phyloP scores from a whole-genome alignment of 345 rosid genomes.

The Rubroshorea leprosula region DNA sequence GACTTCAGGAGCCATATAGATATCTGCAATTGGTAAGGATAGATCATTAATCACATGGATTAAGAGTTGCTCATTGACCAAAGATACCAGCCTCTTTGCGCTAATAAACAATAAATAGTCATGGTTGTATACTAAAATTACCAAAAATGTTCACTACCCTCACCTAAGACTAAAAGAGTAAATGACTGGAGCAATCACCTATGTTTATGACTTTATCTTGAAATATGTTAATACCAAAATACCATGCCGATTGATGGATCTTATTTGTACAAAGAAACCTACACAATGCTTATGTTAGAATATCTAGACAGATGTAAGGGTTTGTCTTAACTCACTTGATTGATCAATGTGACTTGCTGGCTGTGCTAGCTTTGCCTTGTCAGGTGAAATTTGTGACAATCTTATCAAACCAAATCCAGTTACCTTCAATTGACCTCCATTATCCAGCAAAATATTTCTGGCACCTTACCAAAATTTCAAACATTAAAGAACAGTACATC shows the following conservation, averaged over 20 bases:
- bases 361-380: constrained; percentile 45
- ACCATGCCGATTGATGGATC: no score
- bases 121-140: no score
- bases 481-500: constrained; percentile 53
- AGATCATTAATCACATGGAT: constrained; percentile 6
- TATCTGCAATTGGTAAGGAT: constrained; percentile 37
- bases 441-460: constrained; percentile 99
- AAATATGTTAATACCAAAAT: no score
- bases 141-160: no score
- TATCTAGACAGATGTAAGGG: not conserved
- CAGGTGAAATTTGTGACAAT: constrained; percentile 48
- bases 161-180: no score
- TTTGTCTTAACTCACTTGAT: constrained; percentile 46
- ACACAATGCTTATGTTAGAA: no score
- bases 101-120: no score
- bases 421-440: constrained; percentile 75
- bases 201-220: no score
- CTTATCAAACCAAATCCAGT: constrained; percentile 81
- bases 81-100: not conserved
- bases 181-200: no score
- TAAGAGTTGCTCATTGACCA: not conserved
- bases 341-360: constrained; percentile 40
- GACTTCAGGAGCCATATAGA: constrained; percentile 79
- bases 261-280: no score
- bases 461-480: constrained; percentile 91